Conservation (phyloP, 345 rosid genomes). For the Citrus inodora region DNA sequence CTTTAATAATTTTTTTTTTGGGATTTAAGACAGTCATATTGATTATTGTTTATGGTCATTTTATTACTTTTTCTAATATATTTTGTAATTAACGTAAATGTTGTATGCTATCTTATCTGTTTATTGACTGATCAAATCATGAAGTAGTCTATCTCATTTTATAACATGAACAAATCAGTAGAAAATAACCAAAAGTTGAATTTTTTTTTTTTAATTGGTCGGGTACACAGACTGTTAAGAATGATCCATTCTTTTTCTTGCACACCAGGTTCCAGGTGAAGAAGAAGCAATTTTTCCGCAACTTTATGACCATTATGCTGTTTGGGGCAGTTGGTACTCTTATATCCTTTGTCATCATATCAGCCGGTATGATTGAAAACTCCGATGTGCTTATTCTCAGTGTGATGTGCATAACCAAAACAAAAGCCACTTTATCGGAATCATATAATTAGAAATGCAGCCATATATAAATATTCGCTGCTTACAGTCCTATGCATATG, state of each 20-base stretch:
- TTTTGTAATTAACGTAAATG: not conserved
- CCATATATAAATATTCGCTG: not conserved
- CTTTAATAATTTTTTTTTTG: not conserved
- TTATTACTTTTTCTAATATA: too few species aligned
- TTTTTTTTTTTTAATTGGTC: not conserved
- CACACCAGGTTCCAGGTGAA: conserved; percentile 87
- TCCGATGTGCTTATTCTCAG: not conserved
- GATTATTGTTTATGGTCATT: not conserved
- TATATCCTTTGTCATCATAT: conserved; percentile 75
- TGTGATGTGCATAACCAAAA: not conserved
- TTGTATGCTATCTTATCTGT: not conserved
- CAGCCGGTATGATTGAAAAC: conserved; percentile 49
- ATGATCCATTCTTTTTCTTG: not conserved
- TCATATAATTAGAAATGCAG: not conserved
- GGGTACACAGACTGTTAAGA: not conserved
- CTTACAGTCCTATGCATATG: not conserved
- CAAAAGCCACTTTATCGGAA: not conserved
- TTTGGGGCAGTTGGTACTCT: conserved; percentile 96
- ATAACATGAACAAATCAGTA: not conserved
- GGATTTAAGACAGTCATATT: not conserved
- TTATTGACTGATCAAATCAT: not conserved
- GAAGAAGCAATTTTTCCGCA: conserved; percentile 97
- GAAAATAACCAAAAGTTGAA: not conserved
- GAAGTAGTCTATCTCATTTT: not conserved
- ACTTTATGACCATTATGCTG: conserved; percentile 89